Base-by-base conservation (phyloP, 495 filamentous ascomycete species). In the Cenococcum geophilum region DNA sequence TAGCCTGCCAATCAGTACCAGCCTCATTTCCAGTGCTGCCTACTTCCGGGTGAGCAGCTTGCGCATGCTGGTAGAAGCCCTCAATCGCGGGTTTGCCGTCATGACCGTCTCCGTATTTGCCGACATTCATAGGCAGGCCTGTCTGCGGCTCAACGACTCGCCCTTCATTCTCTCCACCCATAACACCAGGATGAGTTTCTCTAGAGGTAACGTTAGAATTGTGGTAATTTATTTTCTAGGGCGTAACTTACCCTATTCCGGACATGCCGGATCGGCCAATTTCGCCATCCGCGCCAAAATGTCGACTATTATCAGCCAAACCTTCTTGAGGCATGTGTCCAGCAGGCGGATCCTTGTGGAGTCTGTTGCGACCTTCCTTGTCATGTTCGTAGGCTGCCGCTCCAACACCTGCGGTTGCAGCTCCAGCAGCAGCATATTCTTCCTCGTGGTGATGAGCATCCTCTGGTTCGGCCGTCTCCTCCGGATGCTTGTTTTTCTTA, bases 61-160 rank as follows among this genome's bases (percentile, higher is more conserved):
- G 25, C n/a, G 20, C 16, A 4, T 22, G 18, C 18, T 60, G 12
- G 52, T 69, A 57, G 23, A 58, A 59, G 9, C 64, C 58, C n/a
- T 20, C 37, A 14, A 70, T 60, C 8, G 35, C 57, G 0, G 48
- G 5, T 18, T 60, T 62, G 1, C 56, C 69, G 66, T 71, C 71
- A 11, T 50, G 8, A 12, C 68, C 68, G 48, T 62, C 58, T 14
- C 70, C 68, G 45, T 69, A 67, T 49, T 69, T 68, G 32, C 58
- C 63, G 1, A 69, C 66, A 58, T 72, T 68, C 68, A 72, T 71
- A 34, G 70, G 70, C 5, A 69, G 63, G 0, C 71, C 71, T 5
- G 70, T 73, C 32, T 68, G 58, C 20, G 70, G 66, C 56, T 73
- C 66, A 1, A 47, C 68, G 16, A 69, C 68, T 4, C 53, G 42